Base-by-base conservation (phyloP, 139 green algal genomes). In the Chlorella sorokiniana region DNA sequence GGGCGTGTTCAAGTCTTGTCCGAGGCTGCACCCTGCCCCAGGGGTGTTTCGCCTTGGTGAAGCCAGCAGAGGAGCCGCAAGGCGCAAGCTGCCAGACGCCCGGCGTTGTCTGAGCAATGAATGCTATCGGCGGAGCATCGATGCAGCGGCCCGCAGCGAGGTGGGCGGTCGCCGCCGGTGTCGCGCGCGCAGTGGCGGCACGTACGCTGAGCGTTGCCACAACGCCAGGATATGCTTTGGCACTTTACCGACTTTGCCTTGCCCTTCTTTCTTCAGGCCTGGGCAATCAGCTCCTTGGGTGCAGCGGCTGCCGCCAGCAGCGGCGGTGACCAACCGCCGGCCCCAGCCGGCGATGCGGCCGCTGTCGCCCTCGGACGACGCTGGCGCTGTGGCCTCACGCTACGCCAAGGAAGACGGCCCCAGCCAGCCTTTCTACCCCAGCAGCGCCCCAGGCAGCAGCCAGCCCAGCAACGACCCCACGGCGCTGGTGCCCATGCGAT, bases 401-500 rank as follows among this genome's bases (percentile, higher is more conserved):
- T 20, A 68, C 23, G 35, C 23, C 51, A 35, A 68, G 35, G 5
- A 48, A 27, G 27, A 7, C 23, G 38, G 51, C 72, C 23, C 23
- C 23, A 25, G 35, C 25, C 41, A 59, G 29, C 41, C n/a, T 27
- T 10, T 25, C 11, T 37, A 4, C 22, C 33, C 7, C 18, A 56
- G 29, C 72, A 67, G 72, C 51, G 56, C 27, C 51, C 48, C 29
- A 25, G 51, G 23, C 70, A 77, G 7, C 9, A 14, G 9, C 40
- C 33, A 0, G 37, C n/a, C 9, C 38, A 51, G 54, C 52, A 69
- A 31, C 73, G 52, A 33, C 37, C 22, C 25, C 73, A 54, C 29
- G 29, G 22, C 4, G 1, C 56, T 81, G 20, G 44, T 82, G 18
- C 83, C 77, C 0, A 75, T 86, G 77, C 51, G 38, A 23, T 74